Percentiles rank a stretch among this genome's conserved stretches.
Conservation (phyloP, 2,329 filamentous ascomycete species). For the Claviceps pusilla region DNA sequence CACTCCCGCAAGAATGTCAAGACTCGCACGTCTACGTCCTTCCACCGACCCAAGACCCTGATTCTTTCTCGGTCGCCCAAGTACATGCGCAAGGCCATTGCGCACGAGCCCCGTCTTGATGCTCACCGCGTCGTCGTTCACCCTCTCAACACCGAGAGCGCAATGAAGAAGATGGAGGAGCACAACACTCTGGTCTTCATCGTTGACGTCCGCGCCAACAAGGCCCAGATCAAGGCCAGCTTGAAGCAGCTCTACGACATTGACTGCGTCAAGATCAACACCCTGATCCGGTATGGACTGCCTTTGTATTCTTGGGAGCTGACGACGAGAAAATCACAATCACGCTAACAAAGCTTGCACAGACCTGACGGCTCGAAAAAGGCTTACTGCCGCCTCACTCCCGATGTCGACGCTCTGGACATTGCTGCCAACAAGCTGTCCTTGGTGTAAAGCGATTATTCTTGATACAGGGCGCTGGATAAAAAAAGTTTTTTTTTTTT, state of each 20-base stretch:
- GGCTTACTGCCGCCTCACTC: conserved; percentile 88
- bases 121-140: conserved; percentile 96
- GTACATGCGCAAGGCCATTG: conserved; percentile 92
- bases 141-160: conserved; percentile 98
- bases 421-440: conserved; percentile 98
- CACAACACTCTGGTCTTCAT: conserved; percentile 99
- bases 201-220: conserved; percentile 94
- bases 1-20: conserved; percentile 74
- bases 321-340: neutral
- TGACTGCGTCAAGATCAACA: conserved; percentile 98
- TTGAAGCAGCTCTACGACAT: conserved; percentile 99
- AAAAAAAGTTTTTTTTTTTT: neutral
- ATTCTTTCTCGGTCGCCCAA: conserved; percentile 79
- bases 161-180: conserved; percentile 99
- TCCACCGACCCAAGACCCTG: conserved; percentile 96
- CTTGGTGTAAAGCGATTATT: conserved; percentile 56
- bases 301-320: conserved; percentile 3
- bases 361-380: conserved; percentile 95
- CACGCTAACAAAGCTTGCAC: neutral
- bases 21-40: conserved; percentile 81
- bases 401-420: conserved; percentile 95
- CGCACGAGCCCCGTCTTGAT: conserved; percentile 80
- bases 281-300: conserved; percentile 67
- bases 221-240: conserved; percentile 96
- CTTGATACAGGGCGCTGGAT: neutral